Evolutionary conservation across 2,329 filamentous ascomycete species (phyloP).

Genomic region (Trichoderma endophyticum): DNA sequence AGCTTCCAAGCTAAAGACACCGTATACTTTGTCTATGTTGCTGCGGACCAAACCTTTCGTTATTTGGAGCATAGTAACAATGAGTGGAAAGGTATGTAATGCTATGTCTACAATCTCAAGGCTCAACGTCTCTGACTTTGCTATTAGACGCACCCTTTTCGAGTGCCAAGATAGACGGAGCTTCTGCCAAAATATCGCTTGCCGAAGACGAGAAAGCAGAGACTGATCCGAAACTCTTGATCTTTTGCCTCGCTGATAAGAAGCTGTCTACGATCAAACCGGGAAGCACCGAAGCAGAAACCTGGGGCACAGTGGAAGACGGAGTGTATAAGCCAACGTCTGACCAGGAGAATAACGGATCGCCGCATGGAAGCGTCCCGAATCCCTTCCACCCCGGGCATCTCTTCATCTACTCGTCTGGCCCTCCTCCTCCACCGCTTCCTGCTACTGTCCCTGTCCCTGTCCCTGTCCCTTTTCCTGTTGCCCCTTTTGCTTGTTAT

Average conservation of each 20-base stretch:
- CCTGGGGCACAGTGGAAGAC: neutral
- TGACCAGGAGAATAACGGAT: neutral
- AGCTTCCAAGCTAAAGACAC: neutral
- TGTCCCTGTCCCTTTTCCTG: neutral
- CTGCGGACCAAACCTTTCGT: neutral
- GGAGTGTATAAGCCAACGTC: neutral
- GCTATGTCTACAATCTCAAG: too few relatives aligned
- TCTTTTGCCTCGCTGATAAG: neutral
- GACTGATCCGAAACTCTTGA: neutral
- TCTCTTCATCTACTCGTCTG: neutral
- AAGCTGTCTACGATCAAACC: neutral
- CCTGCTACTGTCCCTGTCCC: too few relatives aligned
- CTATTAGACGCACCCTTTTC: neutral
- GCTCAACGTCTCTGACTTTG: neutral
- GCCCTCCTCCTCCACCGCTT: neutral
- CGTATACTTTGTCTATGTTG: neutral
- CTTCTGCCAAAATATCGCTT: neutral
- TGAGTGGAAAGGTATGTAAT: constrained; percentile 5
- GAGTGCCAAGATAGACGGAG: neutral
- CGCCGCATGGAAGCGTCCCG: neutral
- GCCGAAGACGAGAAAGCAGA: neutral
- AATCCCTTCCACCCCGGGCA: neutral
- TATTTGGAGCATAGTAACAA: neutral
- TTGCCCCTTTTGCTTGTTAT: neutral
- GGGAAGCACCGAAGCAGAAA: neutral